Evolutionary conservation across 495 filamentous ascomycete species (phyloP).

Genomic region (Talaromyces wortmannii): DNA sequence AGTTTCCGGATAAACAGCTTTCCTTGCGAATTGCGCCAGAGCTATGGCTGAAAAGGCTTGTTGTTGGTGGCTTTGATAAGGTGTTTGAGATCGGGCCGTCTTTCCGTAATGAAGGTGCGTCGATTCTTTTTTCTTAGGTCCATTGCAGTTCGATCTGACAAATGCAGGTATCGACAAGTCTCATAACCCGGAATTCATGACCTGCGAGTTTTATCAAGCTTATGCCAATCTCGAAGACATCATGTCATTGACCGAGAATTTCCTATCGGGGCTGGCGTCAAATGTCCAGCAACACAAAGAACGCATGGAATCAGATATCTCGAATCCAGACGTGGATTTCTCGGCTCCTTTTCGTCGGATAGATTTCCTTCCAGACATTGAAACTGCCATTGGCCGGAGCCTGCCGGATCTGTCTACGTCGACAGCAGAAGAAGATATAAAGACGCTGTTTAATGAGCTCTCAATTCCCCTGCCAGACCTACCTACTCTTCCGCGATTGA

Average conservation of each 20-base stretch:
- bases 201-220: constrained; percentile 91
- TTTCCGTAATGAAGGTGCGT: constrained; percentile 84
- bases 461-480: constrained; percentile 42
- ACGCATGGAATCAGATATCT: constrained; percentile 32
- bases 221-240: constrained; percentile 74
- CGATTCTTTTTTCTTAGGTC: not conserved
- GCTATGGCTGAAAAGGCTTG: constrained; percentile 87
- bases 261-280: constrained; percentile 52
- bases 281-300: constrained; percentile 44
- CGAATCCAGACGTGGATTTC: constrained; percentile 49
- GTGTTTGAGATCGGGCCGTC: constrained; percentile 91
- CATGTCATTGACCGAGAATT: constrained; percentile 62
- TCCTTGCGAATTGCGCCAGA: constrained; percentile 86
- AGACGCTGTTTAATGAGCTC: constrained; percentile 51
- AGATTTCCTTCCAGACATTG: constrained; percentile 77
- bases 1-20: constrained; percentile 60
- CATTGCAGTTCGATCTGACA: not conserved
- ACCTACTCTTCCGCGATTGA: constrained; percentile 67
- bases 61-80: constrained; percentile 82
- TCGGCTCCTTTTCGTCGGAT: constrained; percentile 55
- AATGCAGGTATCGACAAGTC: constrained; percentile 66
- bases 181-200: constrained; percentile 96
- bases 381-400: constrained; percentile 51
- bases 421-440: constrained; percentile 38
- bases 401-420: constrained; percentile 61